Evolutionary conservation across 2,329 filamentous ascomycete genomes (phyloP), one percentile per base, ranked within the genome.

Genomic region (Xylaria sp.): DNA sequence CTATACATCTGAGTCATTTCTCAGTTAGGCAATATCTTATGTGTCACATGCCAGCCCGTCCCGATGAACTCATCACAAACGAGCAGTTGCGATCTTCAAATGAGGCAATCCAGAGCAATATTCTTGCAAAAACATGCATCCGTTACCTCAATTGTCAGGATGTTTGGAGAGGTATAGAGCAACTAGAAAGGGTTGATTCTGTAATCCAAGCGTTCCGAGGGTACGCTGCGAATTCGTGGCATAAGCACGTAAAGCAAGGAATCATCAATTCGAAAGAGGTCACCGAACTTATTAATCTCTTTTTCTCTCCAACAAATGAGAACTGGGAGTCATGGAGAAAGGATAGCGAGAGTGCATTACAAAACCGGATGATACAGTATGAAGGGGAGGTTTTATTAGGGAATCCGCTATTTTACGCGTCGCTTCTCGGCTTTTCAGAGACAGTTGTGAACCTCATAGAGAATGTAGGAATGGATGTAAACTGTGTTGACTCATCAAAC

Each of bases 1-100:
- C 70, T 36, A 15, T 72, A 20, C 72, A 73, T 28, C 62, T 67
- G 0, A 65, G 23, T 15, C 64, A 71, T 41, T 73, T 73, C 43
- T 71, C 69, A 6, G 64, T 67, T 1, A 64, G 56, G 36, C 43
- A 71, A 25, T 73, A 70, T 39, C 58, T 73, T 20, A 20, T 72
- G 1, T 61, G 46, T 18, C 61, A 68, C 56, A 31, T 66, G 15
- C 62, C 62, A 1, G 2, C 12, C 5, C n/a, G 23, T 0, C 2
- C 7, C 4, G 41, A 6, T 1, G 36, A 64, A 0, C 5, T 68
- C 2, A 39, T 65, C 2, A 23, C 48, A 25, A 68, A 71, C 15
- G 67, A 66, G 28, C 23, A 41, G n/a, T 15, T 71, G 1, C 18
- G 49, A 36, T 49, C 43, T 23, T 64, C 52, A 12, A 66, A 62